Percentiles rank a stretch among this genome's conserved stretches.
Conservation (phyloP, 345 rosid species). For the Populus alba region DNA sequence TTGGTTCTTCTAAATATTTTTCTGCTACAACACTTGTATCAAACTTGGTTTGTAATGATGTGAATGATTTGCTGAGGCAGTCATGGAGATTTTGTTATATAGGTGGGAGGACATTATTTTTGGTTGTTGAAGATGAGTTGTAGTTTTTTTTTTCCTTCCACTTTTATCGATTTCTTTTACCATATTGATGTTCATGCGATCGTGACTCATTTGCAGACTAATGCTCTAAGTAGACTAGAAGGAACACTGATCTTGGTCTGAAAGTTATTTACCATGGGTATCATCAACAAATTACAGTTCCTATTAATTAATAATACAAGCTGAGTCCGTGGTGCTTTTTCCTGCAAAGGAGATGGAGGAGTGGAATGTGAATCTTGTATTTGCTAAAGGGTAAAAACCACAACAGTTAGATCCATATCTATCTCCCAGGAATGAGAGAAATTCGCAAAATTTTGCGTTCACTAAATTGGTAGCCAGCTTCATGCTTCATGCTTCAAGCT, state of each 20-base stretch:
- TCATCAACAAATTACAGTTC: too few species aligned
- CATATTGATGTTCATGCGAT: neutral
- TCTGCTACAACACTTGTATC: slow-evolving; percentile 13
- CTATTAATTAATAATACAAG: too few species aligned
- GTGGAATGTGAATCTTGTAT: neutral
- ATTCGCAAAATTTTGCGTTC: neutral
- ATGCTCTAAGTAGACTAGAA: neutral
- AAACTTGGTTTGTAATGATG: neutral
- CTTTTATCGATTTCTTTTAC: neutral
- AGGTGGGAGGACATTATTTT: neutral
- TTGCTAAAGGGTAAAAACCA: neutral
- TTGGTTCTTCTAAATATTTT: slow-evolving; percentile 17
- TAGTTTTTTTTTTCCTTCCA: neutral
- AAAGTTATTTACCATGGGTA: neutral
- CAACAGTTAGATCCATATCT: neutral
- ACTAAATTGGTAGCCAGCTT: too few species aligned
- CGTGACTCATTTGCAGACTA: neutral
- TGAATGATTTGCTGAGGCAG: neutral
- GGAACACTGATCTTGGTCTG: neutral
- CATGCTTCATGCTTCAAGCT: too few species aligned
- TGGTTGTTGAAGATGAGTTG: slow-evolving; percentile 2
- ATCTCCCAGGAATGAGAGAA: neutral
- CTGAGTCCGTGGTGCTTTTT: too few species aligned
- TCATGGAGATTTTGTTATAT: slow-evolving; percentile 8
- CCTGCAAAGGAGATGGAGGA: neutral